Evolutionary conservation across 257 asterid genomes (phyloP).

Genomic region (Plectranthus barbatus): DNA sequence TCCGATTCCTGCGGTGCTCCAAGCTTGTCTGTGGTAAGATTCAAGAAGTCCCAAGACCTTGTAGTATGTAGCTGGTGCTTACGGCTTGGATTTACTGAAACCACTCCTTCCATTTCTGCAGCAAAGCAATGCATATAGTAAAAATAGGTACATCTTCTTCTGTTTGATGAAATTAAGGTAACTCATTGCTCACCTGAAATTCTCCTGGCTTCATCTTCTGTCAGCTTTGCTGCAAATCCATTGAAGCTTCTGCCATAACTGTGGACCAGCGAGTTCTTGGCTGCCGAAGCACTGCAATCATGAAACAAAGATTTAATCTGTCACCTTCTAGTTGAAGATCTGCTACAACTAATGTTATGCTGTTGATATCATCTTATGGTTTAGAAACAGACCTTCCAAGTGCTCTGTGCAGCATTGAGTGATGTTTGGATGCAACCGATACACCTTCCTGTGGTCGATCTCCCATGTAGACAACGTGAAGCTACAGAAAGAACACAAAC

Average conservation of each 20-base stretch:
- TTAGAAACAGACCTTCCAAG: constrained; percentile 29
- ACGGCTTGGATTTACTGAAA: constrained; percentile 37
- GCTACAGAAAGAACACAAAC: constrained; percentile 5
- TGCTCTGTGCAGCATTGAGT: constrained; percentile 27
- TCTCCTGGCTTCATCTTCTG: constrained; percentile 29
- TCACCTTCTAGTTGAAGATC: too few species aligned
- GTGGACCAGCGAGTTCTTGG: constrained; percentile 34
- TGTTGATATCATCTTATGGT: not conserved
- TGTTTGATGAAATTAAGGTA: not conserved
- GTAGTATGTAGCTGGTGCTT: constrained; percentile 36
- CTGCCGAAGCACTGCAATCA: constrained; percentile 28
- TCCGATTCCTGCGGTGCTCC: constrained; percentile 22
- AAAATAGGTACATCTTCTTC: not conserved
- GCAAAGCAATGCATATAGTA: not conserved
- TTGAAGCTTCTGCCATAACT: constrained; percentile 47
- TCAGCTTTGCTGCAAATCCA: constrained; percentile 61
- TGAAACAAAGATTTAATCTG: not conserved
- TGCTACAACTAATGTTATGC: not conserved
- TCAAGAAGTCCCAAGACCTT: constrained; percentile 48
- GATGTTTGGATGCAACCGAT: constrained; percentile 26
- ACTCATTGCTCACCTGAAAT: constrained; percentile 21
- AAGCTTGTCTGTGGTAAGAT: constrained; percentile 17
- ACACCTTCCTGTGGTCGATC: constrained; percentile 19
- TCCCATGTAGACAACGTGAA: constrained; percentile 42
- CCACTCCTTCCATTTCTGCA: constrained; percentile 42